Base-by-base conservation (phyloP, 108 stramenopile genomes). In the Pseudonitzschia delicatissima region DNA sequence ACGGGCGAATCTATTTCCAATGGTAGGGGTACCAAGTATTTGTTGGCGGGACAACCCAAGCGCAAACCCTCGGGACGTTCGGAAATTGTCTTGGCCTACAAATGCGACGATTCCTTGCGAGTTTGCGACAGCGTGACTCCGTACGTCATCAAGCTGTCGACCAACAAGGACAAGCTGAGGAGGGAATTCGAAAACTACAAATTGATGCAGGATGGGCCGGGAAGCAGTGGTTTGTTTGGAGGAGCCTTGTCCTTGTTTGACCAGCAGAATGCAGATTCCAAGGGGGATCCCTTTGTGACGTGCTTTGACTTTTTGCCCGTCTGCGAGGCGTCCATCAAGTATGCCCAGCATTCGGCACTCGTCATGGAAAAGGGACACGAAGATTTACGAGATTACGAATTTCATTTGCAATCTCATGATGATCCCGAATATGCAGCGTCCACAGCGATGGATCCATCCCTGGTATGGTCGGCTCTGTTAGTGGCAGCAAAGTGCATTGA, bases 361-460 rank as follows among this genome's bases (percentile, higher is more conserved):
- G 79, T 95, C 12, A 73, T 95, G 82, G 87, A 92, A 78, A 69
- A 75, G 17, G 94, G 94, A 20, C 67, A 72, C 11, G 66, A 74
- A 17, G 88, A 93, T 76, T 71, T 93, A 32, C 86, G 88, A 52
- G 80, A 72, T 11, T 86, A 83, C 52, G 71, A 86, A 69, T 75
- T 62, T 51, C 50, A 53, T 7, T 27, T 55, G 5, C 58, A 88
- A 15, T 62, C 74, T 52, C 86, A 84, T n/a, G 67, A 74, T 55
- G 66, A 74, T 34, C 28, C 88, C 18, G 64, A 79, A 6, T 79
- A 92, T 47, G 77, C 81, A 40, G 82, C 79, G 1, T n/a, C 76
- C 29, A 55, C 29, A n/a, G 31, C 53, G 5, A 64, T 64, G 8
- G 20, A 64, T 42, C 39, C 36, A 6, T 2, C 12, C 11, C 15